Evolutionary conservation across 2,329 filamentous ascomycete genomes (phyloP).

Genomic region (Botryotinia narcissicola): DNA sequence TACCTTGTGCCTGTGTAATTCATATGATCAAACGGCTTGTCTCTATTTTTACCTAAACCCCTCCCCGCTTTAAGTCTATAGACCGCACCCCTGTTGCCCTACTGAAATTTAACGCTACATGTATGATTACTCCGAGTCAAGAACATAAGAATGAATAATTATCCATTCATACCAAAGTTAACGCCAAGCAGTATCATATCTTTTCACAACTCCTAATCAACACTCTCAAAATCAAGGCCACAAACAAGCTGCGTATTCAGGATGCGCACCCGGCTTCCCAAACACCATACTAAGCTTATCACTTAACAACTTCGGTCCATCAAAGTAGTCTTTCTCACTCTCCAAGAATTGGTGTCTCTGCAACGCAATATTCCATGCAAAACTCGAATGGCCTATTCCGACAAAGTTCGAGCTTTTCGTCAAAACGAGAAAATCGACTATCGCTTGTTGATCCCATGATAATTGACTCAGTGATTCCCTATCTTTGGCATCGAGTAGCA

Average conservation of each 20-base stretch:
- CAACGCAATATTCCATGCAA: conserved; percentile 47
- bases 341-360: conserved; percentile 28
- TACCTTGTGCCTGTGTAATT: no score
- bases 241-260: conserved; percentile 31
- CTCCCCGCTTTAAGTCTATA: no score
- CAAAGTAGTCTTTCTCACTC: conserved; percentile 23
- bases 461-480: conserved; percentile 38
- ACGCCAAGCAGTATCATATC: background rate
- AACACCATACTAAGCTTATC: conserved; percentile 35
- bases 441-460: conserved; percentile 47
- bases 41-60: no score
- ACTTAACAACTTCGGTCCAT: conserved; percentile 29
- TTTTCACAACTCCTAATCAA: background rate
- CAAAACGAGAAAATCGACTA: conserved; percentile 51
- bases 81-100: no score
- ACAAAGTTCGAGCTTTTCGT: conserved; percentile 44
- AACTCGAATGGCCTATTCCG: conserved; percentile 46
- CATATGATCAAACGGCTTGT: no score
- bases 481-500: conserved; percentile 42
- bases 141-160: background rate
- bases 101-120: background rate
- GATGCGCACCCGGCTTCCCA: conserved; percentile 26
- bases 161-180: background rate
- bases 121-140: background rate
- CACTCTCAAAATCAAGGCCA: conserved; percentile 24